Evolutionary conservation across 352 stramenopile genomes (phyloP), one percentile per base, ranked within the genome.

Genomic region (Globisporangium okanoganense): DNA sequence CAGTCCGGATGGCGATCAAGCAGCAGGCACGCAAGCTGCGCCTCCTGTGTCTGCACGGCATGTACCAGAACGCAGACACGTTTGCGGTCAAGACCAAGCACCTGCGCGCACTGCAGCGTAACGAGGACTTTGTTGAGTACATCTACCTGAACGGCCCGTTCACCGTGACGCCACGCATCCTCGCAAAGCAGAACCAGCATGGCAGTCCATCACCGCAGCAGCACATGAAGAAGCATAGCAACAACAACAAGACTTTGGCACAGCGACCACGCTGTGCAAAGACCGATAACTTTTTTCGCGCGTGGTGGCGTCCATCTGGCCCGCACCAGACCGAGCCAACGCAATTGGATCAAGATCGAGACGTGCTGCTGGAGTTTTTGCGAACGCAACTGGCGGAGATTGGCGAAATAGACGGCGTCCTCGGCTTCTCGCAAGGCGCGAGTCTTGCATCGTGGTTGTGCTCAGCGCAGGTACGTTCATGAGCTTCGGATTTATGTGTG

Each of bases 401-500:
- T 3, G 82, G 83, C 49, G 67, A 85, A 1, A 67, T 93, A 18
- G 85, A 95, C 54, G 84, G 76, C 35, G 82, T 95, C 5, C 58
- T 95, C n/a, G 85, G 85, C 4, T 95, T 95, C 62, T 93, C 83
- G 3, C 85, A 95, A 64, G 85, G 85, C 38, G 85, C 85, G 18
- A 89, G 72, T 56, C 67, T 95, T 16, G 85, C 83, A 25, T 75
- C 85, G 48, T 93, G 83, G 84, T 82, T 95, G 68, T 93, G 85
- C 65, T 85, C 85, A 12, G 57, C 77, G 14, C 73, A 90, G 68
- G 77, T 85, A 25, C 53, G 54, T 65, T 16, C 55, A 50, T 18
- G 18, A 44, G 5, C 13, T 22, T 8, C 24, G n/a, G 33, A 5
- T n/a, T n/a, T 22, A 55, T 53, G 2, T 29, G 0, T 52, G 14